Evolutionary conservation across 2,329 filamentous ascomycete species (phyloP).

Genomic region (Sporothrix brasiliensis): DNA sequence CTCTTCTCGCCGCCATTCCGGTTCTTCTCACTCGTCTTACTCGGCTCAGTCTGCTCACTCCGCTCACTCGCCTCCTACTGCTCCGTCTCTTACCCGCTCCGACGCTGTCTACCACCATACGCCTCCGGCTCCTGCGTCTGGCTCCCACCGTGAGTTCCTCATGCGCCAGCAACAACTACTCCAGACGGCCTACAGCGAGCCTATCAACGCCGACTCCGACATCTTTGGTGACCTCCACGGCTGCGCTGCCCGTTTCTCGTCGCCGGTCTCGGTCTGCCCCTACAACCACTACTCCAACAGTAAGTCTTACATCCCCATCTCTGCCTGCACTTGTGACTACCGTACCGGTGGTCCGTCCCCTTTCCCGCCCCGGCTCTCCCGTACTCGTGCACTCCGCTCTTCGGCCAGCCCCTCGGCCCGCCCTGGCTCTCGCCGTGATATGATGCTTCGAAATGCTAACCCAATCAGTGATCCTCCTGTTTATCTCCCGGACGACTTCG

Average conservation of each 20-base stretch:
- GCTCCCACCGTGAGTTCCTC: conserved; percentile 11
- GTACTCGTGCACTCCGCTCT: neutral
- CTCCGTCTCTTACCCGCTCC: neutral
- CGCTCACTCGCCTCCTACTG: neutral
- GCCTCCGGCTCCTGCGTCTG: neutral
- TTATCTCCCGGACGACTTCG: too few species aligned
- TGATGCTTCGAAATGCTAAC: neutral
- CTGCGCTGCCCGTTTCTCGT: neutral
- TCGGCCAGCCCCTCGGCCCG: neutral
- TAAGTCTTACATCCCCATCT: neutral
- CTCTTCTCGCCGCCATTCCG: neutral
- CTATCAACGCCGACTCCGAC: neutral
- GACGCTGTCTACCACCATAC: neutral
- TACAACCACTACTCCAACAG: too few species aligned
- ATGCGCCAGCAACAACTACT: neutral
- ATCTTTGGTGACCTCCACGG: neutral
- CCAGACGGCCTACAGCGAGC: neutral
- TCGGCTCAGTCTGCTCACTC: neutral
- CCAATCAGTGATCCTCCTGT: too few species aligned
- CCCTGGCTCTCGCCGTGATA: conserved; percentile 13
- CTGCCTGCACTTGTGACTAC: neutral
- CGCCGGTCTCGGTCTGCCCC: neutral
- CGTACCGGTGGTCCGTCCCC: neutral
- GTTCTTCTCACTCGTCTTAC: neutral
- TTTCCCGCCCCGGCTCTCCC: neutral